Base-by-base conservation (phyloP, 1,284 basidiomycete genomes). In the Mycena sp. region DNA sequence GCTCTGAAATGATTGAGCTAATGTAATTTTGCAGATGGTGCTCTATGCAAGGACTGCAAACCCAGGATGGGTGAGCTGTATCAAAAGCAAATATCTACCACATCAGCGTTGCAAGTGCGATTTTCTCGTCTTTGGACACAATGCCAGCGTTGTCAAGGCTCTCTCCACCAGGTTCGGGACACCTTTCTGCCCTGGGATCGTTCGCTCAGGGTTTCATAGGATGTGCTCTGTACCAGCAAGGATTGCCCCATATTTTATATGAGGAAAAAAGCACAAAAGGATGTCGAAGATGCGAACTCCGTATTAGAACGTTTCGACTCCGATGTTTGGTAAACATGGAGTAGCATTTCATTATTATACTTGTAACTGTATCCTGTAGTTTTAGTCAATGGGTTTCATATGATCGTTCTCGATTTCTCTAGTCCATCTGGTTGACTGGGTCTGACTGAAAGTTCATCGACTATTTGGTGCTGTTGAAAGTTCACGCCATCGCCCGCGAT, bases 161-260 rank as follows among this genome's bases (percentile, higher is more conserved):
- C 96, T 6, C 80, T 98, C 60, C 96, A 98, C 77, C 95, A 96
- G 83, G 94, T 94, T 68, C 52, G 80, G 64, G 44, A 44, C 6
- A 16, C 51, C 49, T 23, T n/a, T 55, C 2, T 58, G 41, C 12
- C 23, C 46, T 25, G 28, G 49, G 38, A 7, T 35, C 41, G 19
- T 9, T 32, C 35, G 58, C 66, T 51, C 21, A 19, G 35, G 40
- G 51, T 45, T 51, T 3, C 56, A 16, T 66, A 97, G 90, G 97
- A 99, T 73, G 97, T 99, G 19, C 83, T 99, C 38, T 99, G 97
- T 74, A 94, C 94, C 0, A 97, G 94, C 73, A 96, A 94, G 73
- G 97, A 99, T 77, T 99, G 97, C 70, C 97, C 97, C 0, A 99
- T 99, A 67, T 99, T 96, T 78, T 99, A 99, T 76, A 95, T 97